Conservation (phyloP, 805 yeast species). For the Pichia occidentalis region DNA sequence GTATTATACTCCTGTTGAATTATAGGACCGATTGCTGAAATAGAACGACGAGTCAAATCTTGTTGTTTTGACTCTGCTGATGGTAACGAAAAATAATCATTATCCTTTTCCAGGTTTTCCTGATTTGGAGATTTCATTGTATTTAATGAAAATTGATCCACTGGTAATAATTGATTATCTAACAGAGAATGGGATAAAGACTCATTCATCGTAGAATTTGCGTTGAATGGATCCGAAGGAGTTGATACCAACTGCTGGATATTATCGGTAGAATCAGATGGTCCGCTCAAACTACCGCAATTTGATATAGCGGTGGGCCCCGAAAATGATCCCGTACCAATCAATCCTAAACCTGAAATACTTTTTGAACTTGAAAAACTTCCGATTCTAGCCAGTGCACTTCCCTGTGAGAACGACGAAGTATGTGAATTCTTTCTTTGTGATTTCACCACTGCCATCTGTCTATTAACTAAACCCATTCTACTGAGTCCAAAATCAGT, state of each 20-base stretch:
- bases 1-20: slow-evolving; percentile 15
- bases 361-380: slow-evolving; percentile 10
- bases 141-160: slow-evolving; percentile 26
- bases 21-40: slow-evolving; percentile 3
- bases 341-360: slow-evolving; percentile 6
- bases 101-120: neutral
- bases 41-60: neutral
- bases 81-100: slow-evolving; percentile 10
- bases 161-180: slow-evolving; percentile 6
- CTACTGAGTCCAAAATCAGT: slow-evolving; percentile 94
- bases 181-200: too few species aligned
- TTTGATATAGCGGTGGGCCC: slow-evolving; percentile 10
- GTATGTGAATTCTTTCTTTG: slow-evolving; percentile 1
- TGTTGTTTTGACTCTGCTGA: neutral
- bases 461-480: slow-evolving; percentile 83
- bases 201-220: too few species aligned
- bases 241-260: too few species aligned
- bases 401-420: slow-evolving; percentile 4
- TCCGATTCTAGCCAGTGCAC: neutral
- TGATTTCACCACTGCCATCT: slow-evolving; percentile 31
- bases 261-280: slow-evolving; percentile 5
- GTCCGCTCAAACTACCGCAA: slow-evolving; percentile 9
- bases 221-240: too few species aligned
- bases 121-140: neutral
- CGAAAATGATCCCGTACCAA: slow-evolving; percentile 6